A percentile compares a stretch with the other conserved stretches of the same genome.
Evolutionary conservation across 192 early-diverging fungal species (phyloP).

Genomic region (Podila clonocystis): DNA sequence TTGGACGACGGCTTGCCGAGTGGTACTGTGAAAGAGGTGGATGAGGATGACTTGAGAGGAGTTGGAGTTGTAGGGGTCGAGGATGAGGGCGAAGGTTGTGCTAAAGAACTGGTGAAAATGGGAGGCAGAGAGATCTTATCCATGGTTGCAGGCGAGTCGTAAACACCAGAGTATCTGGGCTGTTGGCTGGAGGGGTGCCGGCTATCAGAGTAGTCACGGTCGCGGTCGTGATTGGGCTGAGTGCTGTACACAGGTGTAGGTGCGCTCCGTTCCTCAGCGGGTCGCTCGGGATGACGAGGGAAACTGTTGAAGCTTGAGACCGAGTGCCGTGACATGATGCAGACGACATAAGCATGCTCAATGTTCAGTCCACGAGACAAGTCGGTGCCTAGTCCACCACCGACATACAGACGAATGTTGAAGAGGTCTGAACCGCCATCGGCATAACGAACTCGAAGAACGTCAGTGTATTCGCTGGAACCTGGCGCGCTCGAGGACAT

Average conservation of each 20-base stretch:
- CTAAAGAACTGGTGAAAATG: slow-evolving; percentile 15
- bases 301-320: slow-evolving; percentile 10
- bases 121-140: slow-evolving; percentile 39
- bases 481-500: slow-evolving; percentile 52
- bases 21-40: slow-evolving; percentile 24
- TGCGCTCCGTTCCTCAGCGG: slow-evolving; percentile 21
- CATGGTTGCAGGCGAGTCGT: background rate
- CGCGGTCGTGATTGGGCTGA: background rate
- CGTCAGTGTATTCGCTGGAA: slow-evolving; percentile 58
- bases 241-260: background rate
- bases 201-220: background rate
- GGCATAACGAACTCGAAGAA: slow-evolving; percentile 54
- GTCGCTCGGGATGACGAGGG: slow-evolving; percentile 14
- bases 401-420: slow-evolving; percentile 61
- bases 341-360: slow-evolving; percentile 63
- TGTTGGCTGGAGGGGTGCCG: background rate
- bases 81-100: slow-evolving; percentile 25
- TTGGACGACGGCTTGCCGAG: slow-evolving; percentile 25
- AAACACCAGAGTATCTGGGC: background rate
- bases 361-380: slow-evolving; percentile 51
- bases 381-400: slow-evolving; percentile 68
- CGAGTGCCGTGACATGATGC: slow-evolving; percentile 43
- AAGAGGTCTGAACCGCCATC: slow-evolving; percentile 58
- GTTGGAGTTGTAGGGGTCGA: slow-evolving; percentile 1
- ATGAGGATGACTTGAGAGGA: slow-evolving; percentile 5